A percentile compares a stretch with the other conserved stretches of the same genome.
Evolutionary conservation across 768 basidiomycete species (phyloP).

Genomic region (Trametes cubensis): DNA sequence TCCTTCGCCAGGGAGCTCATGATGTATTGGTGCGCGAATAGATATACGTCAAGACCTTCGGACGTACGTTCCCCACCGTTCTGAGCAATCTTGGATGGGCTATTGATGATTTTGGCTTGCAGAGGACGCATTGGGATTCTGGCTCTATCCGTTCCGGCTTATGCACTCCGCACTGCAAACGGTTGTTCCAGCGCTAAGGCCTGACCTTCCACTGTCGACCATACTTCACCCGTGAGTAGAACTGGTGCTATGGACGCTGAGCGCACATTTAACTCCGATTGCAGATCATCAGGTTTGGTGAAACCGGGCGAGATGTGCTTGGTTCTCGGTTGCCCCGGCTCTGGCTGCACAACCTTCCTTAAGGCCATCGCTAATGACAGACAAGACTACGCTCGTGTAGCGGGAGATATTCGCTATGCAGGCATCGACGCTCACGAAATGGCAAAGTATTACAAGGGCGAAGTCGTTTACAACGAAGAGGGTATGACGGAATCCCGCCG

Average conservation of each 20-base stretch:
- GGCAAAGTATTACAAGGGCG: conserved; percentile 74
- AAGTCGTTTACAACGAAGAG: conserved; percentile 79
- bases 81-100: neutral
- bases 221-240: conserved; percentile 59
- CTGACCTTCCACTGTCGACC: conserved; percentile 44
- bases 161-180: conserved; percentile 46
- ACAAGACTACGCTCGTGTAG: conserved; percentile 60
- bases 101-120: neutral
- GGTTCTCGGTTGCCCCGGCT: conserved; percentile 79
- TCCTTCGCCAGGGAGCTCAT: neutral
- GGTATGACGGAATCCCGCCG: conserved; percentile 38
- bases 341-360: conserved; percentile 86
- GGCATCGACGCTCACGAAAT: conserved; percentile 79
- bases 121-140: conserved; percentile 59
- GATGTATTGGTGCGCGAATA: conserved; percentile 27
- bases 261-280: neutral
- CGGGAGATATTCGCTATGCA: conserved; percentile 79
- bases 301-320: conserved; percentile 88
- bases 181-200: conserved; percentile 40
- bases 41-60: conserved; percentile 64
- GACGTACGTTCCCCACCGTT: conserved; percentile 42
- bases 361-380: conserved; percentile 81
- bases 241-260: neutral
- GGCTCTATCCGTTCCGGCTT: conserved; percentile 53
- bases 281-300: conserved; percentile 65